Evolutionary conservation across 176 grass and related monocot genomes (phyloP).

Genomic region (Cenchrus purpureus): DNA sequence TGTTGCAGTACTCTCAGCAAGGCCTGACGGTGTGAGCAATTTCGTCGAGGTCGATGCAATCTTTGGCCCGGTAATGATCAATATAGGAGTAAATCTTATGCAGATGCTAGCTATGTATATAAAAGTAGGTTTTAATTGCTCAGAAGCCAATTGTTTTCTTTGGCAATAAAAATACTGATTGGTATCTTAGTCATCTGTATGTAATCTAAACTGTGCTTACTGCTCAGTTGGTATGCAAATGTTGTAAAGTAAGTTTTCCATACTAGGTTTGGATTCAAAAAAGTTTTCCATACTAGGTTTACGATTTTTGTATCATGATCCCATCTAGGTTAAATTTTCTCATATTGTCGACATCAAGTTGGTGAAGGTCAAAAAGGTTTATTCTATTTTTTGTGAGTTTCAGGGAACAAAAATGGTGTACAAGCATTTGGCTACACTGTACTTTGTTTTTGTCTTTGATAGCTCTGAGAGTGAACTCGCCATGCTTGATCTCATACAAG

Average conservation of each 20-base stretch:
- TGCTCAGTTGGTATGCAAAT: background rate
- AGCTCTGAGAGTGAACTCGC: slow-evolving; percentile 87
- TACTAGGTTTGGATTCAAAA: background rate
- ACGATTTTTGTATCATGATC: background rate
- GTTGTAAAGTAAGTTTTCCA: background rate
- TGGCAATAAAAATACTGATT: background rate
- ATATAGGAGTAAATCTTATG: slow-evolving; percentile 26
- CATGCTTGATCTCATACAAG: slow-evolving; percentile 97
- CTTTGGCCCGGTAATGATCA: slow-evolving; percentile 72
- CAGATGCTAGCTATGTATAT: background rate
- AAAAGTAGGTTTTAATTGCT: background rate
- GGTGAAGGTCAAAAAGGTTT: background rate
- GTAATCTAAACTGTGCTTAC: background rate
- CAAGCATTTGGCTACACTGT: slow-evolving; percentile 92
- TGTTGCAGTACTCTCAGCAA: slow-evolving; percentile 73
- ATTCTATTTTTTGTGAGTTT: slow-evolving; percentile 32
- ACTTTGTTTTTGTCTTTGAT: slow-evolving; percentile 94
- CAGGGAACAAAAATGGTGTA: slow-evolving; percentile 84
- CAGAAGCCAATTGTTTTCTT: background rate
- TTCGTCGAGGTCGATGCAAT: slow-evolving; percentile 69
- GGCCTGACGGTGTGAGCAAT: slow-evolving; percentile 78
- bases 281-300: background rate
- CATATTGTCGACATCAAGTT: slow-evolving; percentile 3
- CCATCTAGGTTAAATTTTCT: background rate
- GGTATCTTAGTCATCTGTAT: slow-evolving; percentile 19